A percentile compares a stretch with the other conserved stretches of the same genome.
These are phyloP conservation scores for Lycium barbarum DNA, from an alignment of 257 asterid species.

Conservation along the genomic window DNA sequence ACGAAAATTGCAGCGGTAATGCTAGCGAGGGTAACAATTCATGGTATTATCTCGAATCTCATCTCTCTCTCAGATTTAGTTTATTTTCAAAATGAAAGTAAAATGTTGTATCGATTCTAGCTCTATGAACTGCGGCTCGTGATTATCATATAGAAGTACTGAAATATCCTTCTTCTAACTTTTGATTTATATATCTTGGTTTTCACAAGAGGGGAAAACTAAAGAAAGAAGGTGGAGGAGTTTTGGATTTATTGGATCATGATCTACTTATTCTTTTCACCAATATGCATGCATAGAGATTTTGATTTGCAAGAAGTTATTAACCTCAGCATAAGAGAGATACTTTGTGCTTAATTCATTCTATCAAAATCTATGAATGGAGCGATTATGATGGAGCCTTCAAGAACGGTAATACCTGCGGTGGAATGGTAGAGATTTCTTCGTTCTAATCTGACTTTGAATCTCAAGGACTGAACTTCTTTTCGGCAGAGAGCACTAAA, in stretches of 20 bases:
- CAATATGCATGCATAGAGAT: background rate
- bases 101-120: constrained; percentile 1
- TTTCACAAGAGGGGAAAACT: background rate
- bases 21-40: constrained; percentile 63
- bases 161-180: background rate
- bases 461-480: background rate
- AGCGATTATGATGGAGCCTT: background rate
- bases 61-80: background rate
- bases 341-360: background rate
- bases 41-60: constrained; percentile 52
- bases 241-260: background rate
- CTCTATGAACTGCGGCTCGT: background rate
- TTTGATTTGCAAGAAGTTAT: no score
- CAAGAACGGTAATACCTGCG: no score
- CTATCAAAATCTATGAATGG: background rate
- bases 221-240: background rate
- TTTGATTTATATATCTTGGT: background rate
- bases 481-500: background rate
- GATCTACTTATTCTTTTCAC: background rate
- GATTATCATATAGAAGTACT: background rate
- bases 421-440: background rate
- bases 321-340: background rate
- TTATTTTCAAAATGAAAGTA: background rate
- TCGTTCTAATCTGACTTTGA: background rate
- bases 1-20: constrained; percentile 63